phyloP scores from a whole-genome alignment of 148 eudicot genomes.

The Cornus kousa region DNA sequence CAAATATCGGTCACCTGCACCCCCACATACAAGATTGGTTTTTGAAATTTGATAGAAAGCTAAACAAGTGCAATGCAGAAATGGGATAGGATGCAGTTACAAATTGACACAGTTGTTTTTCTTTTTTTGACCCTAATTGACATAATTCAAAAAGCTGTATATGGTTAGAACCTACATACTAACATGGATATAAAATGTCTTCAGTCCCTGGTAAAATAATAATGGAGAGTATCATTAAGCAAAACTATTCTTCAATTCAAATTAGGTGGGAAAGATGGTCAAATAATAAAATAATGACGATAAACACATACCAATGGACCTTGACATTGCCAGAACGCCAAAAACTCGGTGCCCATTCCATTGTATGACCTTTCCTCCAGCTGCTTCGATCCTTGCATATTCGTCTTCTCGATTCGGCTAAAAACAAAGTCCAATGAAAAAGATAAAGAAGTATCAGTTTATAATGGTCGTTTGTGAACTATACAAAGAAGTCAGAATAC shows the following conservation, averaged over 20 bases:
- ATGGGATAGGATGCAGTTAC: too few relatives aligned
- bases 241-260: too few relatives aligned
- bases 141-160: too few relatives aligned
- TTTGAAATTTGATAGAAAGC: too few relatives aligned
- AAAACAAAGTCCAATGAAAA: neutral
- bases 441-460: neutral
- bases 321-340: slow-evolving; percentile 67
- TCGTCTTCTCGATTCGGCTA: slow-evolving; percentile 61
- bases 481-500: neutral
- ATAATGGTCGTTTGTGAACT: neutral
- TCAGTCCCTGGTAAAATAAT: too few relatives aligned
- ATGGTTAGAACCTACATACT: too few relatives aligned
- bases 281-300: neutral
- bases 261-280: neutral
- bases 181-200: too few relatives aligned
- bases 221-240: too few relatives aligned
- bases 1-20: slow-evolving; percentile 56
- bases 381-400: slow-evolving; percentile 54
- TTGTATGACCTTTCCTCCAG: slow-evolving; percentile 61
- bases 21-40: neutral
- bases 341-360: slow-evolving; percentile 66
- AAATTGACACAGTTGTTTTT: too few relatives aligned
- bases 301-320: slow-evolving; percentile 53
- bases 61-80: too few relatives aligned
- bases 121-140: too few relatives aligned